A percentile compares a stretch with the other conserved stretches of the same genome.
Conservation (phyloP, 768 basidiomycete species). For the Phlebiopsis flavidoalba region DNA sequence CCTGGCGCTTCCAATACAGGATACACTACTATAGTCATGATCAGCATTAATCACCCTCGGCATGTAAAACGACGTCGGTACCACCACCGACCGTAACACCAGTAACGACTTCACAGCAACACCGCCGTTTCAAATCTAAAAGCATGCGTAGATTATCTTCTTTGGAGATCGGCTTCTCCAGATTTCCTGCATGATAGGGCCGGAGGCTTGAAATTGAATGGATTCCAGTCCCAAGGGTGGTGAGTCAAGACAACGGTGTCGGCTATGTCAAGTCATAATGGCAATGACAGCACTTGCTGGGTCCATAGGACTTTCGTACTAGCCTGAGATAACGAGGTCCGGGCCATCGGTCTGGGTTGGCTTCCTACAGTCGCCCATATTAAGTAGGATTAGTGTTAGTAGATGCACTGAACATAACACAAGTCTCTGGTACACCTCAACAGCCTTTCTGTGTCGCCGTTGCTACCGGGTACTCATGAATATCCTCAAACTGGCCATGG, state of each 20-base stretch:
- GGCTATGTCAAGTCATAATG: slow-evolving; percentile 39
- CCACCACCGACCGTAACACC: slow-evolving; percentile 77
- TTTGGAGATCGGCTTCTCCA: slow-evolving; percentile 84
- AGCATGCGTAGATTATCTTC: slow-evolving; percentile 86
- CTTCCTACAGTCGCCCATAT: slow-evolving; percentile 25
- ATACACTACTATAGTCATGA: slow-evolving; percentile 40
- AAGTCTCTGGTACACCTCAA: slow-evolving; percentile 85
- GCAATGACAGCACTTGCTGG: not conserved
- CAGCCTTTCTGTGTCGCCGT: slow-evolving; percentile 77
- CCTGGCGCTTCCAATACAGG: slow-evolving; percentile 74
- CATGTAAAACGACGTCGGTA: not conserved
- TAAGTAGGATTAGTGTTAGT: not conserved
- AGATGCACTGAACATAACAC: slow-evolving; percentile 39
- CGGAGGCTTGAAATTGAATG: slow-evolving; percentile 47
- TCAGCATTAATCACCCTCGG: slow-evolving; percentile 18
- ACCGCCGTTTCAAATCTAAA: slow-evolving; percentile 76
- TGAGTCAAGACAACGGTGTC: slow-evolving; percentile 95
- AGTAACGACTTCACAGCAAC: slow-evolving; percentile 89
- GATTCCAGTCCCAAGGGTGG: slow-evolving; percentile 56
- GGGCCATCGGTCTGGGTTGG: slow-evolving; percentile 65
- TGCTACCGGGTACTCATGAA: slow-evolving; percentile 70
- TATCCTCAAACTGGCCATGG: slow-evolving; percentile 59
- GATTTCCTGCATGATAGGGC: slow-evolving; percentile 58
- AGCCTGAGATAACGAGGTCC: slow-evolving; percentile 77
- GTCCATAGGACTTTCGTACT: not conserved